phyloP scores from a whole-genome alignment of 2,329 filamentous ascomycete genomes.

The Aspergillus sp. region DNA sequence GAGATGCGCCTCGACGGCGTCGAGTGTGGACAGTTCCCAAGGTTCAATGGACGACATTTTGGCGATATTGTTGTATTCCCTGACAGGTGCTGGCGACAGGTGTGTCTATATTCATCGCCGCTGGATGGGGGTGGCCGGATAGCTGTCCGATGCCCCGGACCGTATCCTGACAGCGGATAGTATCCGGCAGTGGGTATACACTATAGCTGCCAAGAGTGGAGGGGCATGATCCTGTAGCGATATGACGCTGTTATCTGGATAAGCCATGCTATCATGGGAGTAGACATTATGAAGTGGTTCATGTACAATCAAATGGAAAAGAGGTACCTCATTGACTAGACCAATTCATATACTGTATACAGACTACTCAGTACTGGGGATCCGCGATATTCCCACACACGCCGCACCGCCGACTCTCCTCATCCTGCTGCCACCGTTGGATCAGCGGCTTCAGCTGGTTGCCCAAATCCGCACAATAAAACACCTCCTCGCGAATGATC shows the following conservation, averaged over 20 bases:
- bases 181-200: background rate
- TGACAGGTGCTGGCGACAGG: too few relatives aligned
- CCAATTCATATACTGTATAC: background rate
- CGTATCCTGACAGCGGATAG: background rate
- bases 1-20: slow-evolving; percentile 8
- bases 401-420: slow-evolving; percentile 11
- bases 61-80: background rate
- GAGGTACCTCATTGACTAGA: background rate
- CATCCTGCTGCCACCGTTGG: slow-evolving; percentile 15
- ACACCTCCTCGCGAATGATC: slow-evolving; percentile 16
- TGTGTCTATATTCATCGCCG: too few relatives aligned
- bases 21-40: slow-evolving; percentile 8
- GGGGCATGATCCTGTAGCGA: background rate
- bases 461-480: slow-evolving; percentile 17
- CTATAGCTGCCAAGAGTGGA: background rate
- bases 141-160: background rate
- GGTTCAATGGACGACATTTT: slow-evolving; percentile 3
- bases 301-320: background rate
- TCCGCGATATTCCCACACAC: slow-evolving; percentile 12
- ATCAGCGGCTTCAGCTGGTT: slow-evolving; percentile 14
- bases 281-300: too few relatives aligned
- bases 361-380: slow-evolving; percentile 6
- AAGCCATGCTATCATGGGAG: too few relatives aligned
- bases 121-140: background rate
- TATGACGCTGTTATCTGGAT: background rate